phyloP scores from a whole-genome alignment of 78 protist genomes.

The Tieghemostelium lacteum region DNA sequence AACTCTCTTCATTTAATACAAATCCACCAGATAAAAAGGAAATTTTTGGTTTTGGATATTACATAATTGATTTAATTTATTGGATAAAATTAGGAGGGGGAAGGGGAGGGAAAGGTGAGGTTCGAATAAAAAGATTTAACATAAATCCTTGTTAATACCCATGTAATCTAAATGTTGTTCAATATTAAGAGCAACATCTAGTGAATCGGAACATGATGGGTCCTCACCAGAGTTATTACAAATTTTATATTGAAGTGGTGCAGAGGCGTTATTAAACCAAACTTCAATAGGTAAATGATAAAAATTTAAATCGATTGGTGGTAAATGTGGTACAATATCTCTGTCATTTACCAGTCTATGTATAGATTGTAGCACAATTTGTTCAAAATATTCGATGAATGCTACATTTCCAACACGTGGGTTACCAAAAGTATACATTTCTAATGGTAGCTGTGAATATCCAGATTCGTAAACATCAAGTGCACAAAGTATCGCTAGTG shows the following conservation, averaged over 20 bases:
- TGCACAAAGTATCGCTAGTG: constrained; percentile 33
- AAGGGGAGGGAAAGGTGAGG: no score
- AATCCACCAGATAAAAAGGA: no score
- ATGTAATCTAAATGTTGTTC: constrained; percentile 39
- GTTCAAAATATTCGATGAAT: constrained; percentile 56
- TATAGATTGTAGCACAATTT: neutral
- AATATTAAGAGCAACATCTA: constrained; percentile 11
- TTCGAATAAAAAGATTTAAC: no score
- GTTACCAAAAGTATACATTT: constrained; percentile 64
- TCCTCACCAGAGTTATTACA: constrained; percentile 66
- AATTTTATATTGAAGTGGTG: neutral
- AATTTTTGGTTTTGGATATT: no score
- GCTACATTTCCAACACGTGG: constrained; percentile 71
- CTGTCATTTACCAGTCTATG: constrained; percentile 28
- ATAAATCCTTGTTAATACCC: constrained; percentile 22
- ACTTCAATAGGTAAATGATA: constrained; percentile 47
- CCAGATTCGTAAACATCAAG: constrained; percentile 18
- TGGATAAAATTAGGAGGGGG: no score
- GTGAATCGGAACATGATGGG: constrained; percentile 35
- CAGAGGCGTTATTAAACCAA: constrained; percentile 15
- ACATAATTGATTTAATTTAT: no score
- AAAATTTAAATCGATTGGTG: constrained; percentile 26
- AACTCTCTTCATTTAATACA: no score
- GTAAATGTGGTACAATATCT: constrained; percentile 65
- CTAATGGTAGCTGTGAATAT: constrained; percentile 15